These are phyloP conservation scores for Septoria petroselini DNA, from an alignment of 2,329 filamentous ascomycete genomes.

Conservation along the genomic window DNA sequence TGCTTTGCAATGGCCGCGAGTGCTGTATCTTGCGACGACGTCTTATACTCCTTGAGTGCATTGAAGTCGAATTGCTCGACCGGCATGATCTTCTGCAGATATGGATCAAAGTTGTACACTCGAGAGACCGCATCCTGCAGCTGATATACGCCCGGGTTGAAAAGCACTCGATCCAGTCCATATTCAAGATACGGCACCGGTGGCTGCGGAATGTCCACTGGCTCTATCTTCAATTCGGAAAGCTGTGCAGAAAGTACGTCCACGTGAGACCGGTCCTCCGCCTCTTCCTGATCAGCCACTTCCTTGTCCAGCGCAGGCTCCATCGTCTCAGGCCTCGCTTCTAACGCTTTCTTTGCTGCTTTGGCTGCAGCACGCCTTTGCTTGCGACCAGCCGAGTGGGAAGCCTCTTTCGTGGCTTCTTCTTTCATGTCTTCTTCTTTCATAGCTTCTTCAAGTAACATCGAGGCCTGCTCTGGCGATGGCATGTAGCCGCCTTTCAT, in stretches of 20 bases:
- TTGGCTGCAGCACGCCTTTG: background rate
- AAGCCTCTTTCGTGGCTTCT: no score
- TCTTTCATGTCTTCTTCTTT: no score
- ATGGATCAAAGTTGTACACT: conserved; percentile 96
- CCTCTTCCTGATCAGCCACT: background rate
- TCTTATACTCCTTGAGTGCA: conserved; percentile 80
- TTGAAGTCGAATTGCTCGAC: conserved; percentile 89
- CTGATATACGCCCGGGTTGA: conserved; percentile 90
- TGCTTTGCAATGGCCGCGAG: conserved; percentile 66
- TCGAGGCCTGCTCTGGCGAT: background rate
- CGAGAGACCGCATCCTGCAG: conserved; percentile 82
- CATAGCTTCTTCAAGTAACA: conserved; percentile 5
- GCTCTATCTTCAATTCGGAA: conserved; percentile 37
- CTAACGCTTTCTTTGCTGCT: background rate
- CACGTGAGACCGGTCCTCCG: conserved; percentile 7
- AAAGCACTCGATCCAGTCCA: conserved; percentile 82
- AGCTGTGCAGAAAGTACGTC: conserved; percentile 18
- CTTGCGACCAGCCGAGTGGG: no score
- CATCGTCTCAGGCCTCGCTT: background rate
- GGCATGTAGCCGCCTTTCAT: no score
- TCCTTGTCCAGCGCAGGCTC: background rate
- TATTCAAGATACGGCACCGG: conserved; percentile 65
- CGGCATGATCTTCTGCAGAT: conserved; percentile 89
- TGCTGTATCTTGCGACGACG: conserved; percentile 77
- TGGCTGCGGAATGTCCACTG: conserved; percentile 47